Base-by-base conservation (phyloP, 2,329 filamentous ascomycete species). In the Hymenoscyphus repandus region DNA sequence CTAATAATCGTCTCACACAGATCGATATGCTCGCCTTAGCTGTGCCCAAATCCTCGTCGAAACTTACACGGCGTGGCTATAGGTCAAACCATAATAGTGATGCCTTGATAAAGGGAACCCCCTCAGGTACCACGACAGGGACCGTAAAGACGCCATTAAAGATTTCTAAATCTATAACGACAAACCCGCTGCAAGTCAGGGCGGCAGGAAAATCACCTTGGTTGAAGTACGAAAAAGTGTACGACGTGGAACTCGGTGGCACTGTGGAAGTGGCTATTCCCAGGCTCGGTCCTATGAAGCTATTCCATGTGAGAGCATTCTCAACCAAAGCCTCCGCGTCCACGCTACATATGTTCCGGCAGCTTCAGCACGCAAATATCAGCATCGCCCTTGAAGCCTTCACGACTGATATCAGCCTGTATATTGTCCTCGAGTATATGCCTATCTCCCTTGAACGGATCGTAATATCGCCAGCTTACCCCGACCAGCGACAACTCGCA, bases 291-390 rank as follows among this genome's bases (percentile, higher is more conserved):
- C 49, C 47, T 10, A 22, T 51, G 50, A 32, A 53, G 37, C 56
- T 57, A 33, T 52, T 60, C 48, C n/a, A 52, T 49, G 30, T 60
- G 30, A 56, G 52, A 55, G 49, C 39, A 53, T 60, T 60, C 43
- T 13, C 48, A 36, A 45, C 47, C 11, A 3, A 47, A 45, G 52
- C 43, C 9, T 37, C 44, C 30, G 41, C 30, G 43, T 49, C 58
- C 50, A 48, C 49, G 42, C 50, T 58, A 15, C 40, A 55, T 22
- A 15, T 53, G 42, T 49, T 47, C 43, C 46, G 27, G 52, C 45
- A 53, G n/a, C 41, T 59, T 41, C 18, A 52, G 47, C 43, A 59
- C 39, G 13, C 12, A 33, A 54, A 54, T 50, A 54, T 59, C 33
- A 48, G 58, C 33, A 40, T 49, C 18, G 53, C 48, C 32, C 48